Percentiles rank a stretch among this genome's conserved stretches.
Evolutionary conservation across 192 early-diverging fungal species (phyloP).

Genomic region (Geosiphon pyriformis): DNA sequence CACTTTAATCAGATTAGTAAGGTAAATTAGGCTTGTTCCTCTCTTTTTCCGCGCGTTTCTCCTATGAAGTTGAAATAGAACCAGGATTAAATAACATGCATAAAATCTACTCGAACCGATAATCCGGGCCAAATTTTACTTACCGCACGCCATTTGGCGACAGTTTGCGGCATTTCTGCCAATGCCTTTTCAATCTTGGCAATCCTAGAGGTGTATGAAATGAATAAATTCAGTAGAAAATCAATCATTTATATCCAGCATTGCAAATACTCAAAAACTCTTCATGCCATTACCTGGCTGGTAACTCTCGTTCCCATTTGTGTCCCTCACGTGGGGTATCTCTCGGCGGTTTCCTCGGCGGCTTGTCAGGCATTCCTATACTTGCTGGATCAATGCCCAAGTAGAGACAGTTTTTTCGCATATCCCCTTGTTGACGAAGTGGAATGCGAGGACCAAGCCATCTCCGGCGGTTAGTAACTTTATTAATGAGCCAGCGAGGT

Average conservation of each 20-base stretch:
- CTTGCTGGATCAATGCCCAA: constrained; percentile 41
- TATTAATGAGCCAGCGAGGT: constrained; percentile 35
- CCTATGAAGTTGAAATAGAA: too few relatives aligned
- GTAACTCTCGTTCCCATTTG: constrained; percentile 36
- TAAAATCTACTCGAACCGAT: too few relatives aligned
- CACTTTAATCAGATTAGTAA: constrained; percentile 3
- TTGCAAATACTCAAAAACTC: background rate
- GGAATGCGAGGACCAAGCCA: constrained; percentile 50
- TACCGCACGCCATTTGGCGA: constrained; percentile 42
- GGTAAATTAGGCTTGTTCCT: constrained; percentile 17
- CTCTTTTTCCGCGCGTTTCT: constrained; percentile 17
- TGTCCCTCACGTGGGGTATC: constrained; percentile 36
- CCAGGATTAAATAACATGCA: too few relatives aligned
- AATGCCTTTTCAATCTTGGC: constrained; percentile 40
- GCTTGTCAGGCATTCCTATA: constrained; percentile 43
- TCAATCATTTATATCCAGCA: background rate
- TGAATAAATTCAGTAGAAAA: background rate
- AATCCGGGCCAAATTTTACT: too few relatives aligned
- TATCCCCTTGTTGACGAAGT: constrained; percentile 50
- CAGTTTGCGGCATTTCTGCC: constrained; percentile 41
- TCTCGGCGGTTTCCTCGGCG: constrained; percentile 33
- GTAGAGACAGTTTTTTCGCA: constrained; percentile 57
- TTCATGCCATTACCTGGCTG: constrained; percentile 23
- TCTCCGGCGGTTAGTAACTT: background rate
- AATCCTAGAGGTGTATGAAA: constrained; percentile 19